Conservation (phyloP, 148 eudicot genomes). For the Rhododendron williamsianum region DNA sequence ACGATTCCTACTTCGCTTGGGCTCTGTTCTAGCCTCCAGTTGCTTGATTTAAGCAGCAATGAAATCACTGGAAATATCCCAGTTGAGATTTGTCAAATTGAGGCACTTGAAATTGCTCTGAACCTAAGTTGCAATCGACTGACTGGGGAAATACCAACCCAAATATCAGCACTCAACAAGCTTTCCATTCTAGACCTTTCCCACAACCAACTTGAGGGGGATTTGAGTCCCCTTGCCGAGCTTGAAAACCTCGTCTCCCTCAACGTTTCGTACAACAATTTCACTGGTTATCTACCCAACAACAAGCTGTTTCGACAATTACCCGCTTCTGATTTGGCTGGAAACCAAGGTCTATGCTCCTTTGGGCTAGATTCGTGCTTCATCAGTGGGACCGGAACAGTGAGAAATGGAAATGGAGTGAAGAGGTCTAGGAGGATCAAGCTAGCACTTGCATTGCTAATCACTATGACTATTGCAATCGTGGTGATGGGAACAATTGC, state of each 20-base stretch:
- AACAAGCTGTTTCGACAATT: conserved; percentile 73
- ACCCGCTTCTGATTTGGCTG: conserved; percentile 42
- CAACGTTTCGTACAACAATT: conserved; percentile 65
- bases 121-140: conserved; percentile 61
- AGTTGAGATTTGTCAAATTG: conserved; percentile 43
- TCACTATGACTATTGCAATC: conserved; percentile 51
- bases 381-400: not conserved
- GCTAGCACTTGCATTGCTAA: conserved; percentile 52
- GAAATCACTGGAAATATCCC: conserved; percentile 54
- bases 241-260: conserved; percentile 67
- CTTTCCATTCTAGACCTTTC: conserved; percentile 67
- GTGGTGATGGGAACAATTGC: conserved; percentile 67
- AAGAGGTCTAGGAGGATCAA: conserved; percentile 44
- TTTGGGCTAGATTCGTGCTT: conserved; percentile 34
- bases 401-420: conserved; percentile 11
- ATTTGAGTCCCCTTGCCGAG: conserved; percentile 40
- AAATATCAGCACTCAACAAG: conserved; percentile 53
- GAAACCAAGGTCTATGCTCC: conserved; percentile 56
- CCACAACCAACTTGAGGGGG: conserved; percentile 59
- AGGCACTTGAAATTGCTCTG: conserved; percentile 64
- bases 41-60: conserved; percentile 76
- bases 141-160: conserved; percentile 54
- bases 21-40: conserved; percentile 55
- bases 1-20: conserved; percentile 62
- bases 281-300: conserved; percentile 67